These are phyloP conservation scores for Ramaria sp. DNA, from an alignment of 768 basidiomycete genomes.

Conservation along the genomic window DNA sequence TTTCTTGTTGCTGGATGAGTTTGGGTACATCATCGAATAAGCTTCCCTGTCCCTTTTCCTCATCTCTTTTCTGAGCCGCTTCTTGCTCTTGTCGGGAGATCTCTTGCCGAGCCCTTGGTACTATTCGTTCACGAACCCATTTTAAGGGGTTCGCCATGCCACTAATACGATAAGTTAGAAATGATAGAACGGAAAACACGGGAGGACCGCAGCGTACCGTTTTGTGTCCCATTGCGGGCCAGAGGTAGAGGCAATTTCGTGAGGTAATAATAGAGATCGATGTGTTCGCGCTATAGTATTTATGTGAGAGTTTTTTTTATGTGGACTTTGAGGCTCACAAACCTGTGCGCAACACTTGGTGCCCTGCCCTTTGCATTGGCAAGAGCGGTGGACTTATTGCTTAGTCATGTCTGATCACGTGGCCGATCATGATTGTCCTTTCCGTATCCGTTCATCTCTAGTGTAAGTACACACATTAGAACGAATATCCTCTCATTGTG, in stretches of 20 bases:
- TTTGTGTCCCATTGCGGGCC: neutral
- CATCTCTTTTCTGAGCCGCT: constrained; percentile 13
- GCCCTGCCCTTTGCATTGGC: neutral
- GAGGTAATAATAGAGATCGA: neutral
- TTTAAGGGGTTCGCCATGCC: constrained; percentile 48
- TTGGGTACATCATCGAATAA: constrained; percentile 9
- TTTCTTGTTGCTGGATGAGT: constrained; percentile 13
- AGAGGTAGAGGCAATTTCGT: neutral
- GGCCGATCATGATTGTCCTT: no score
- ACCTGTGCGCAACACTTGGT: constrained; percentile 1
- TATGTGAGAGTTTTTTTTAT: neutral
- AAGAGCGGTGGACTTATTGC: neutral
- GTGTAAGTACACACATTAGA: no score
- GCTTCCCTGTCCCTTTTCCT: constrained; percentile 8
- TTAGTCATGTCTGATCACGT: neutral
- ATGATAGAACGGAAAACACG: neutral
- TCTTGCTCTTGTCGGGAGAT: constrained; percentile 34
- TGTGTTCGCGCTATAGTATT: neutral
- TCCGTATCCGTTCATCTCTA: no score
- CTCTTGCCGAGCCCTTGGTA: constrained; percentile 33
- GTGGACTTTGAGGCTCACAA: neutral
- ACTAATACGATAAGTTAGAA: constrained; percentile 16
- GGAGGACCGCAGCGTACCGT: neutral
- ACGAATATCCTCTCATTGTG: no score
- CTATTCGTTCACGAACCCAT: constrained; percentile 55